Evolutionary conservation across 257 asterid species (phyloP), one percentile per base, ranked within the genome.

Genomic region (Nicotiana obtusifolia): DNA sequence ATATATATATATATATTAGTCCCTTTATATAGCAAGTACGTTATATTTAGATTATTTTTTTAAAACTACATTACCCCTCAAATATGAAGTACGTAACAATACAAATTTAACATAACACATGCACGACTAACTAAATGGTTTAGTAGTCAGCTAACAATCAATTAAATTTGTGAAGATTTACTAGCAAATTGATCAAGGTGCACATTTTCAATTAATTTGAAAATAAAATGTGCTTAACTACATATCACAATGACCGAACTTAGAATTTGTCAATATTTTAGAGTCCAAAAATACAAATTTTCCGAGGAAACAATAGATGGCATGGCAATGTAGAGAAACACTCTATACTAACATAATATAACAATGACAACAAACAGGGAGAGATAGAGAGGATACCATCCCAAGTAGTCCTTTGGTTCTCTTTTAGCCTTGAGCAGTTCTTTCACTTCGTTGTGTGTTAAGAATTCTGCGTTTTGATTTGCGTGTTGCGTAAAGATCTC

Each of bases 401-500:
- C 99, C 3, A 3, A 35, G 30, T 84, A 93, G 87, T 96, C 97
- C 81, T 93, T 94, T 3, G 92, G 91, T 78, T 91, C 91, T 78
- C 97, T 80, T 78, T 96, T 91, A n/a, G 97, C 85, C 80, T 86
- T 87, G 81, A 95, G 59, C 85, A 94, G 62, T 49, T 49, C 80
- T 5, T 85, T 84, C 83, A 96, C 61, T 86, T 96, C 98, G 0
- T 85, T 82, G 20, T 90, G 86, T 54, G 99, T 91, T 83, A 95
- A 83, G 81, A 91, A 85, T 9, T 85, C 64, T 13, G 85, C 56
- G 68, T 88, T 84, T 16, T 89, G 82, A 7, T 11, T 81, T 16
- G 97, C 97, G 44, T 93, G 90, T 86, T 91, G 88, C 4, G n/a
- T 4, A 64, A 96, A 96, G 0, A 92, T 89, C 86, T 86, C 95